Percentiles rank a stretch among this genome's conserved stretches.
These are phyloP conservation scores for Coprinopsis strossmayeri DNA, from an alignment of 768 basidiomycete species.

Conservation along the genomic window DNA sequence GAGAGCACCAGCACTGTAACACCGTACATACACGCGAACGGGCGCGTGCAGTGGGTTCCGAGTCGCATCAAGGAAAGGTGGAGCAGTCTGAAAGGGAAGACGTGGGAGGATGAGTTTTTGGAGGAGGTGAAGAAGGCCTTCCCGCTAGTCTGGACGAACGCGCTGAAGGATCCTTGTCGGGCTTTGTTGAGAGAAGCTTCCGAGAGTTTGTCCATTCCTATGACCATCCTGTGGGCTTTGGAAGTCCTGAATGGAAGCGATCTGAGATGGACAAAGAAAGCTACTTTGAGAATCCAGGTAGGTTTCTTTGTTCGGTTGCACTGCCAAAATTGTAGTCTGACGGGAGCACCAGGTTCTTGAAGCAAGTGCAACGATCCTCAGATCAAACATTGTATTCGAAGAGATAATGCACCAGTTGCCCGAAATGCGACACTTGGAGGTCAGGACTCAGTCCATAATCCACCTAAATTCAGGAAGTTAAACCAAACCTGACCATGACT, in stretches of 20 bases:
- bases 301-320: not conserved
- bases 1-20: not conserved
- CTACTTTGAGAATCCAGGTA: conserved; percentile 26
- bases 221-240: conserved; percentile 27
- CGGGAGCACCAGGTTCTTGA: conserved; percentile 22
- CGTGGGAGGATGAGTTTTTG: conserved; percentile 22
- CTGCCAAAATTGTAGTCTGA: not conserved
- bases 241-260: conserved; percentile 22
- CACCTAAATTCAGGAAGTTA: not conserved
- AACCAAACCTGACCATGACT: too few relatives aligned
- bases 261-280: conserved; percentile 22
- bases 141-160: not conserved
- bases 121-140: conserved; percentile 11
- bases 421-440: conserved; percentile 21
- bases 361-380: conserved; percentile 17
- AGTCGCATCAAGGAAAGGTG: conserved; percentile 20
- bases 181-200: conserved; percentile 21
- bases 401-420: conserved; percentile 29
- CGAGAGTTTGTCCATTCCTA: conserved; percentile 23
- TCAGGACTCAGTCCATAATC: conserved; percentile 3
- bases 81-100: conserved; percentile 17
- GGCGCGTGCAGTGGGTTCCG: conserved; percentile 20
- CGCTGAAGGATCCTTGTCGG: not conserved
- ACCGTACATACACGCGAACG: too few relatives aligned
- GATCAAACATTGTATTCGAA: conserved; percentile 20